Evolutionary conservation across 208 protist genomes (phyloP).

Genomic region (Acanthamoeba castellanii): DNA sequence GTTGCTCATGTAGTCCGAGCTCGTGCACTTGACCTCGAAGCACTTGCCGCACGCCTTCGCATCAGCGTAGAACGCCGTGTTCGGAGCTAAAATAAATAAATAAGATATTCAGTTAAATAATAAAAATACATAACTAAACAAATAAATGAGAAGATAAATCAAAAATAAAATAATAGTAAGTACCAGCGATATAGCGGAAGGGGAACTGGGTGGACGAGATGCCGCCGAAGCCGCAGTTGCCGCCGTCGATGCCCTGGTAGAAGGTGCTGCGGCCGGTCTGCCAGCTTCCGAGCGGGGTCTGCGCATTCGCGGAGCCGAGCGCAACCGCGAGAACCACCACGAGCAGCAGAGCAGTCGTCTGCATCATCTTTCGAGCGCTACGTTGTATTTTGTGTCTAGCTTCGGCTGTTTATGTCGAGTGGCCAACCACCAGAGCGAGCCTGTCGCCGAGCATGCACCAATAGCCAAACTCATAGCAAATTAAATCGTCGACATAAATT

Average conservation of each 20-base stretch:
- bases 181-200: conserved; percentile 30
- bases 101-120: background rate
- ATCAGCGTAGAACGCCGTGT: conserved; percentile 36
- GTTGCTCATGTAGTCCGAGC: conserved; percentile 26
- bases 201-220: conserved; percentile 10
- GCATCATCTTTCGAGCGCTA: no score
- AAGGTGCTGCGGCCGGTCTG: conserved; percentile 43
- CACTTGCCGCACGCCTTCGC: conserved; percentile 31
- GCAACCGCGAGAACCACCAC: no score
- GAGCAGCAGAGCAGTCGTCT: no score
- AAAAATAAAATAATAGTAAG: background rate
- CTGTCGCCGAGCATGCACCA: no score
- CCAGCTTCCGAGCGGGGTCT: conserved; percentile 3
- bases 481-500: no score
- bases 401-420: no score
- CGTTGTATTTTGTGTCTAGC: no score
- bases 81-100: conserved; percentile 18
- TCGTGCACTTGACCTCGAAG: conserved; percentile 67
- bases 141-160: background rate
- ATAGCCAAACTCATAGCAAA: no score
- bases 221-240: conserved; percentile 44
- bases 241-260: conserved; percentile 57
- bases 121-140: background rate
- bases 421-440: no score
- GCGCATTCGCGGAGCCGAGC: no score